Evolutionary conservation across 345 rosid species (phyloP).

Genomic region (Brassica juncea): DNA sequence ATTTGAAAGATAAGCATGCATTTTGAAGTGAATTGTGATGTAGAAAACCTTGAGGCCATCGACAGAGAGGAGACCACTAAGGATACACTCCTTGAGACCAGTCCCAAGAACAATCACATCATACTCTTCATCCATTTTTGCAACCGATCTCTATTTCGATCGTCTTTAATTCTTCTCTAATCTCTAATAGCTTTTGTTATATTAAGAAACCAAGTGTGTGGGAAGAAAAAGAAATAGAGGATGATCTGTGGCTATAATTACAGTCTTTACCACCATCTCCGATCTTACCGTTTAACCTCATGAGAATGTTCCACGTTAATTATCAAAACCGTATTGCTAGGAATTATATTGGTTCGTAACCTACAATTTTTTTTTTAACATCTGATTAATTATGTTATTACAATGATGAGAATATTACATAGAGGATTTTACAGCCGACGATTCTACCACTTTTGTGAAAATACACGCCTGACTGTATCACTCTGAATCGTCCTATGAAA

Average conservation of each 20-base stretch:
- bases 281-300: conserved; percentile 36
- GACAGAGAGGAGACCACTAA: conserved; percentile 91
- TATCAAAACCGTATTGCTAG: conserved; percentile 18
- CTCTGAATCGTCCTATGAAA: too few relatives aligned
- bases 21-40: not conserved
- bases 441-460: too few relatives aligned
- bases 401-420: too few relatives aligned
- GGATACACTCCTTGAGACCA: conserved; percentile 95
- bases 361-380: too few relatives aligned
- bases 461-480: too few relatives aligned
- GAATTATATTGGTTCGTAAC: not conserved
- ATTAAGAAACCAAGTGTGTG: not conserved
- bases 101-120: conserved; percentile 96
- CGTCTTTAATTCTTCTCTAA: not conserved
- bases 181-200: not conserved
- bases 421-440: too few relatives aligned
- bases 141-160: conserved; percentile 14
- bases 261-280: conserved; percentile 21
- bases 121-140: conserved; percentile 84
- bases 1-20: not conserved
- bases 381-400: too few relatives aligned
- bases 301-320: not conserved
- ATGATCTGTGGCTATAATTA: conserved; percentile 11
- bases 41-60: conserved; percentile 80
- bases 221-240: conserved; percentile 32